These are phyloP conservation scores for Ceratocystis lukuohia DNA, from an alignment of 2,329 filamentous ascomycete species.

Conservation along the genomic window DNA sequence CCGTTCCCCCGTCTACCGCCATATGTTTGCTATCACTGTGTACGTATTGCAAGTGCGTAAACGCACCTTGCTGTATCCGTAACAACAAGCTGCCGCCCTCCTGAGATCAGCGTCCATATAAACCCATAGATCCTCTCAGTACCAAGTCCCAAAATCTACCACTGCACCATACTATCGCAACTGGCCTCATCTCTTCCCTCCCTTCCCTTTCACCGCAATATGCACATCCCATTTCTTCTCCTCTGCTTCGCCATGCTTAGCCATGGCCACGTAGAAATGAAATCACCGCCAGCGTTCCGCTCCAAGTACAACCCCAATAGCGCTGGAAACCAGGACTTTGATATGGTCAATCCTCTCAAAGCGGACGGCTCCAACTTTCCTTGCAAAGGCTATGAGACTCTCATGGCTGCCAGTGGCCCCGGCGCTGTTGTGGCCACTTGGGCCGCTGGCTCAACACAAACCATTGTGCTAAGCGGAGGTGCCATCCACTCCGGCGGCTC, in stretches of 20 bases:
- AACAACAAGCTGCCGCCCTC: background rate
- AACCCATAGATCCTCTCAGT: background rate
- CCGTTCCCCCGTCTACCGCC: background rate
- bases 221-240: slow-evolving; percentile 12
- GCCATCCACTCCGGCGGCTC: slow-evolving; percentile 44
- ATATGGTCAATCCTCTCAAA: slow-evolving; percentile 45
- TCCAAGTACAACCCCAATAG: slow-evolving; percentile 24
- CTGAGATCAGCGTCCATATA: background rate
- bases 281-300: slow-evolving; percentile 24
- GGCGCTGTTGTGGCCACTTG: slow-evolving; percentile 38
- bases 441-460: slow-evolving; percentile 38
- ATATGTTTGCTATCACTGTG: background rate
- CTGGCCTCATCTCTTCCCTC: background rate
- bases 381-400: slow-evolving; percentile 39
- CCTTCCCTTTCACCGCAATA: background rate
- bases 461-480: slow-evolving; percentile 41
- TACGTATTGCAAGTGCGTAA: background rate
- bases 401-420: slow-evolving; percentile 22
- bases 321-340: slow-evolving; percentile 35
- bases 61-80: background rate
- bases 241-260: slow-evolving; percentile 13
- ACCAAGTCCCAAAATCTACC: background rate
- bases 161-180: background rate
- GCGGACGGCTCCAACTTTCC: slow-evolving; percentile 41
- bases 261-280: slow-evolving; percentile 26